A percentile compares a stretch with the other conserved stretches of the same genome.
Evolutionary conservation across 2,329 filamentous ascomycete genomes (phyloP).

Genomic region (Mycogone perniciosa): DNA sequence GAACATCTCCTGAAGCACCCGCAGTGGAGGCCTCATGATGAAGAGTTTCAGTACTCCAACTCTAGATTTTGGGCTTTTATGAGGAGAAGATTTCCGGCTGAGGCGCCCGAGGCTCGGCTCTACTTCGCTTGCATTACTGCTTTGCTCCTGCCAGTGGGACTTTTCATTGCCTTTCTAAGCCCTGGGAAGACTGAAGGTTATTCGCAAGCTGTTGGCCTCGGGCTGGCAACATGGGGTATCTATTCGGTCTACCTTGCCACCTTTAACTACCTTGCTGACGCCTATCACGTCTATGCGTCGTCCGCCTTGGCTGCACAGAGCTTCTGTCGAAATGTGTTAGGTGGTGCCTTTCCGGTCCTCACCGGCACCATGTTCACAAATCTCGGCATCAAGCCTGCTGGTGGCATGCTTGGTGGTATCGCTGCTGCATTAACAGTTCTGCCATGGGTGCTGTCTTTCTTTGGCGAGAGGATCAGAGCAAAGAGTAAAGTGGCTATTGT

Average conservation of each 20-base stretch:
- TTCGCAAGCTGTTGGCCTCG: conserved; percentile 50
- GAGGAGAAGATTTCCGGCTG: conserved; percentile 39
- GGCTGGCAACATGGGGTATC: conserved; percentile 75
- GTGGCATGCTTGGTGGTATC: conserved; percentile 69
- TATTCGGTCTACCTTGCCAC: conserved; percentile 81
- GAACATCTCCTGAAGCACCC: conserved; percentile 55
- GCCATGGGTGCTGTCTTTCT: conserved; percentile 82
- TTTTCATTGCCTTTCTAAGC: conserved; percentile 48
- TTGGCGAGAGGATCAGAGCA: conserved; percentile 66
- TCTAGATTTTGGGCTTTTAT: conserved; percentile 40
- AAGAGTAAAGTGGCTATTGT: conserved; percentile 70
- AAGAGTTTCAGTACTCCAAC: conserved; percentile 18
- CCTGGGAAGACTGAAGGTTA: conserved; percentile 22
- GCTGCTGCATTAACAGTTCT: conserved; percentile 63
- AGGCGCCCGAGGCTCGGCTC: conserved; percentile 67
- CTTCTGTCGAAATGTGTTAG: conserved; percentile 78
- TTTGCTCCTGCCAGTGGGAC: conserved; percentile 66
- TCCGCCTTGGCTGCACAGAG: conserved; percentile 82
- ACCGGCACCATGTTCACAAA: conserved; percentile 66
- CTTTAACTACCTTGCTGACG: conserved; percentile 90
- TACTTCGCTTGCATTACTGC: conserved; percentile 79
- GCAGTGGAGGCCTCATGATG: conserved; percentile 24
- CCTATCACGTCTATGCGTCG: conserved; percentile 77
- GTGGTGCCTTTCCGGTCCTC: conserved; percentile 73
- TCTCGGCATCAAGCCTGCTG: conserved; percentile 64